Evolutionary conservation across 1,284 basidiomycete genomes (phyloP).

Genomic region (Fomitopsis pinicola): DNA sequence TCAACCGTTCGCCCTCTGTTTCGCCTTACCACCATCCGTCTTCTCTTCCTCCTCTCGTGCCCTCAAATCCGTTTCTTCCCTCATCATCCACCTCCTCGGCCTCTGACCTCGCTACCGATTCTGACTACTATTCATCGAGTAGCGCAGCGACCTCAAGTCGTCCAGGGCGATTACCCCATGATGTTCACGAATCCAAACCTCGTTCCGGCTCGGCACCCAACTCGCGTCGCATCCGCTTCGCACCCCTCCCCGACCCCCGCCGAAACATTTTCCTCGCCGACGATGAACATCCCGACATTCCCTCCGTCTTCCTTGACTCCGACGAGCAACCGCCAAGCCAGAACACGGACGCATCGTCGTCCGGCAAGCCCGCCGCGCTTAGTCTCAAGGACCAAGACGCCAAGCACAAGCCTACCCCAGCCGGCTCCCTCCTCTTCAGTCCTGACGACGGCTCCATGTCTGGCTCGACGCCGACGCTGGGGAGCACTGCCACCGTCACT

Average conservation of each 20-base stretch:
- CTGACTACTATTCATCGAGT: conserved; percentile 25
- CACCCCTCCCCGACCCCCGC: conserved; percentile 73
- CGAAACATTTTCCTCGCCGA: conserved; percentile 32
- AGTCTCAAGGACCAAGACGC: conserved; percentile 6
- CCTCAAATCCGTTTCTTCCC: conserved; percentile 21
- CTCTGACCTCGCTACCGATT: conserved; percentile 16
- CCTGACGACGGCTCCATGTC: conserved; percentile 1
- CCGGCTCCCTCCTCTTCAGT: conserved; percentile 8
- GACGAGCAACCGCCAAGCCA: conserved; percentile 9
- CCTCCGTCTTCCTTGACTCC: conserved; percentile 26
- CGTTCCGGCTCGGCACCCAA: conserved; percentile 21
- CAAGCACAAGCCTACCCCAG: neutral
- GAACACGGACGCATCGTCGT: conserved; percentile 11
- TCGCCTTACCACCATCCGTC: conserved; percentile 22
- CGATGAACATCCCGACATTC: conserved; percentile 34
- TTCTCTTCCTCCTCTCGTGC: conserved; percentile 23
- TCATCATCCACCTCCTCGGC: conserved; percentile 24
- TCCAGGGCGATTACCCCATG: conserved; percentile 10
- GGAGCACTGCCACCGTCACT: conserved; percentile 10
- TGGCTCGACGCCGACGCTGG: conserved; percentile 8
- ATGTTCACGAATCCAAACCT: conserved; percentile 15
- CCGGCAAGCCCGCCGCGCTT: conserved; percentile 8
- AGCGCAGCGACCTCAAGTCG: conserved; percentile 15
- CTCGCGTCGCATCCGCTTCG: conserved; percentile 61
- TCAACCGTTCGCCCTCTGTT: conserved; percentile 28